Conservation (phyloP, 1,139 yeast genomes). For the Magnusiomyces paraingens region DNA sequence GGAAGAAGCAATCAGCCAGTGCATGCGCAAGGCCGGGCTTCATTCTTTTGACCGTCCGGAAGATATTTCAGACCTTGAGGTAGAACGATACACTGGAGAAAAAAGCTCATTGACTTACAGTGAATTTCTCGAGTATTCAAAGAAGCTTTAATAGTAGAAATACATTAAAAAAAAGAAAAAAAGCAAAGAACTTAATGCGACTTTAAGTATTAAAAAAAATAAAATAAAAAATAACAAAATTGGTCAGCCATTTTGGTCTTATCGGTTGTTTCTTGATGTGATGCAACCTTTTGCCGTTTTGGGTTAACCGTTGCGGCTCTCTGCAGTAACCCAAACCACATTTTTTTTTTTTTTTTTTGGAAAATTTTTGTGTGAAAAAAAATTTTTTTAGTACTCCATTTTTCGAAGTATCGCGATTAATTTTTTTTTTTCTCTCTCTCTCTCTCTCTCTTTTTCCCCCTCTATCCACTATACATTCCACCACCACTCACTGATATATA, state of each 20-base stretch:
- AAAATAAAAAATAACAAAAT: too few relatives aligned
- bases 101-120: constrained; percentile 2
- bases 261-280: too few relatives aligned
- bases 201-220: too few relatives aligned
- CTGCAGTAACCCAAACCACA: not conserved
- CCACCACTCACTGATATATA: not conserved
- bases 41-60: not conserved
- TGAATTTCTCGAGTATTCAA: not conserved
- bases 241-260: too few relatives aligned
- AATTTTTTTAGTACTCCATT: not conserved
- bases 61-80: not conserved
- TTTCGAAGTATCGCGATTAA: not conserved
- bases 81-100: constrained; percentile 4
- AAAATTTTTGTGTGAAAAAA: not conserved
- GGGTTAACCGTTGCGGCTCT: not conserved
- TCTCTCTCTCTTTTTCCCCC: not conserved
- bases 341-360: not conserved
- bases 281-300: not conserved
- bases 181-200: too few relatives aligned
- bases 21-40: constrained; percentile 65
- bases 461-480: not conserved
- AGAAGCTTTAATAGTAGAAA: not conserved
- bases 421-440: not conserved
- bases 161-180: not conserved
- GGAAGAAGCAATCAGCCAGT: constrained; percentile 58